Evolutionary conservation across 2,329 filamentous ascomycete species (phyloP).

Genomic region (Trichoderma sp.): DNA sequence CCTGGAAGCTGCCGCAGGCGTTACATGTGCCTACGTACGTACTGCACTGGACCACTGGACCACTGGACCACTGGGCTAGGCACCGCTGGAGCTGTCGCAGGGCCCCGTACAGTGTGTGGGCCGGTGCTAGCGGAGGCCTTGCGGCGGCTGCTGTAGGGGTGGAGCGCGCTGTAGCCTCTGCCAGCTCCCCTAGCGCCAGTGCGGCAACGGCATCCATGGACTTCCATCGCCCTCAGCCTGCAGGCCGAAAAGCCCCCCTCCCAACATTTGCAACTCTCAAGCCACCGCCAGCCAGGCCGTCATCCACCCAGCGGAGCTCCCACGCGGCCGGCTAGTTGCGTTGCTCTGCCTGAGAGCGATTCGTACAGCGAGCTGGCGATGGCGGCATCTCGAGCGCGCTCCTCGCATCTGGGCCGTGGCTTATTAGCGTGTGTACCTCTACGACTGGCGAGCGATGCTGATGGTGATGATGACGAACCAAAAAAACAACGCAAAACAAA

Average conservation of each 20-base stretch:
- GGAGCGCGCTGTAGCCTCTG: slow-evolving; percentile 11
- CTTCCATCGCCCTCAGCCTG: background rate
- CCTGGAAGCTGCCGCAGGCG: slow-evolving; percentile 13
- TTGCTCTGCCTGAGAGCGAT: background rate
- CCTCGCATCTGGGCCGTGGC: background rate
- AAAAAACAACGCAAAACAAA: background rate
- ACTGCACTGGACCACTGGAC: slow-evolving; percentile 2
- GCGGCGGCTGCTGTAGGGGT: slow-evolving; percentile 8
- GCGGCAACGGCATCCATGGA: background rate
- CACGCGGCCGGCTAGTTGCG: background rate
- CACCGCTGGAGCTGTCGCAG: slow-evolving; percentile 3
- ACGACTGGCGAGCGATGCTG: background rate
- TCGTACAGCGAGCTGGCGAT: background rate
- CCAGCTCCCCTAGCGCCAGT: slow-evolving; percentile 13
- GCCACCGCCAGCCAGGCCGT: slow-evolving; percentile 10
- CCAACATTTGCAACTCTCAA: background rate
- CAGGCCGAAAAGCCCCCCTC: background rate
- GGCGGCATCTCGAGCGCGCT: background rate
- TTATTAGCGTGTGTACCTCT: background rate
- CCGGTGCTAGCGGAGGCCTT: slow-evolving; percentile 13
- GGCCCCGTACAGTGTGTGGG: slow-evolving; percentile 15
- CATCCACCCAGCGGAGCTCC: slow-evolving; percentile 4
- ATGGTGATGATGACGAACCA: background rate
- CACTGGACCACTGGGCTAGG: background rate
- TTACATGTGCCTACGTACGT: too few species aligned